These are phyloP conservation scores for Candida smagusa DNA, from an alignment of 1,139 yeast species.

Conservation along the genomic window DNA sequence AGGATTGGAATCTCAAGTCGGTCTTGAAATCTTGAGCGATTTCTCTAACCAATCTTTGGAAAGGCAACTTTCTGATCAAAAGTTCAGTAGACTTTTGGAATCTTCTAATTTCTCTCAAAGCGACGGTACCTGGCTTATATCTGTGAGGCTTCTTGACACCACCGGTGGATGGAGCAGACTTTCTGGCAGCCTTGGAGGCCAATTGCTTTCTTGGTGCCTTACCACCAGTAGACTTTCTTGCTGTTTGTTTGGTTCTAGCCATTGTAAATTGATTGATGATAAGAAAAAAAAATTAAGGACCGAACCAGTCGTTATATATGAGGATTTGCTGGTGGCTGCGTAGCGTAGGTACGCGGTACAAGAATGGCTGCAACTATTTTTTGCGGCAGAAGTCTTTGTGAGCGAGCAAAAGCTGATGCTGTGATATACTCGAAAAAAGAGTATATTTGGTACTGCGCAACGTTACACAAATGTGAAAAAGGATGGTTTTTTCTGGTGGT, in stretches of 20 bases:
- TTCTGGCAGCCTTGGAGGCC: slow-evolving; percentile 99
- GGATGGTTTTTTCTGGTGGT: neutral
- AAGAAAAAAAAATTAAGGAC: slow-evolving; percentile 7
- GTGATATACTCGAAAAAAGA: neutral
- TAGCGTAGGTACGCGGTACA: too few relatives aligned
- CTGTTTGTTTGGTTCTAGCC: slow-evolving; percentile 99
- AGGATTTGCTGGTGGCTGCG: too few relatives aligned
- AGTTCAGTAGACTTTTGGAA: slow-evolving; percentile 98
- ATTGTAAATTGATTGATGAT: slow-evolving; percentile 35
- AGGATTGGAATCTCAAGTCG: slow-evolving; percentile 96
- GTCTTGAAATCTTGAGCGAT: slow-evolving; percentile 98
- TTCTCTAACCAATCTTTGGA: slow-evolving; percentile 98
- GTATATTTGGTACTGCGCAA: neutral
- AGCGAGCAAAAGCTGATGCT: neutral
- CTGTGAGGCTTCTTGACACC: slow-evolving; percentile 99
- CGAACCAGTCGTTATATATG: neutral
- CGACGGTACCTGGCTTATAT: slow-evolving; percentile 99
- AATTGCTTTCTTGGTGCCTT: slow-evolving; percentile 99
- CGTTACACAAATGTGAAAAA: too few relatives aligned
- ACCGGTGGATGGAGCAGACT: slow-evolving; percentile 96
- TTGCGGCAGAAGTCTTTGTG: neutral
- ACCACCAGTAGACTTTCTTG: slow-evolving; percentile 99
- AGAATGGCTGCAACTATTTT: too few relatives aligned
- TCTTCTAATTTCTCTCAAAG: slow-evolving; percentile 98
- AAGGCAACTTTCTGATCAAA: slow-evolving; percentile 94